phyloP scores from a whole-genome alignment of 345 rosid genomes.

The Lumnitzera littorea region DNA sequence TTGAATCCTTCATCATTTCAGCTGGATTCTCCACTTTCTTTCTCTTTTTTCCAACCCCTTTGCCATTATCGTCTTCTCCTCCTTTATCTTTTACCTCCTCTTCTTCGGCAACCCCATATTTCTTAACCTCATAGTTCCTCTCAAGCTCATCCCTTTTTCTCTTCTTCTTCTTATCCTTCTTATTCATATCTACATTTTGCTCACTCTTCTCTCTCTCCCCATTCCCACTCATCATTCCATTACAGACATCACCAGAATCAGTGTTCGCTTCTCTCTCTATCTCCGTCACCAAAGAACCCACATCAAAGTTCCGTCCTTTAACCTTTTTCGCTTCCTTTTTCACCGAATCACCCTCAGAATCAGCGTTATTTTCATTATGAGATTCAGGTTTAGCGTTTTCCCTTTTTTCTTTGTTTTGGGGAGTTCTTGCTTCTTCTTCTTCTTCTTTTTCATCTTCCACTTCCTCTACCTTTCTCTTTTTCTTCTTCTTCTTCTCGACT shows the following conservation, averaged over 20 bases:
- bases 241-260: background rate
- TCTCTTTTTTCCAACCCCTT: conserved; percentile 67
- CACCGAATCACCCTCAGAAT: background rate
- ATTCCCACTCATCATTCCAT: conserved; percentile 4
- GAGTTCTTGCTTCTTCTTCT: conserved; percentile 4
- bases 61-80: conserved; percentile 17
- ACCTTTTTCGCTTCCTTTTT: background rate
- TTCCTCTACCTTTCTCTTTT: conserved; percentile 10
- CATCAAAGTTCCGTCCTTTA: background rate
- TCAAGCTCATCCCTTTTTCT: conserved; percentile 93
- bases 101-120: conserved; percentile 36
- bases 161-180: conserved; percentile 46
- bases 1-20: conserved; percentile 31
- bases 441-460: conserved; percentile 4
- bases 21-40: conserved; percentile 54
- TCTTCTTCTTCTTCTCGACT: conserved; percentile 9
- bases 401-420: too few species aligned
- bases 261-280: background rate
- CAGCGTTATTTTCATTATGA: too few species aligned
- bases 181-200: background rate
- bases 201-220: conserved; percentile 1
- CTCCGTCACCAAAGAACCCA: background rate
- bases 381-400: too few species aligned
- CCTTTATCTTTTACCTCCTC: conserved; percentile 13
- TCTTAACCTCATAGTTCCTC: conserved; percentile 62